These are phyloP conservation scores for Physaria fendleri DNA, from an alignment of 345 rosid genomes.

Conservation along the genomic window DNA sequence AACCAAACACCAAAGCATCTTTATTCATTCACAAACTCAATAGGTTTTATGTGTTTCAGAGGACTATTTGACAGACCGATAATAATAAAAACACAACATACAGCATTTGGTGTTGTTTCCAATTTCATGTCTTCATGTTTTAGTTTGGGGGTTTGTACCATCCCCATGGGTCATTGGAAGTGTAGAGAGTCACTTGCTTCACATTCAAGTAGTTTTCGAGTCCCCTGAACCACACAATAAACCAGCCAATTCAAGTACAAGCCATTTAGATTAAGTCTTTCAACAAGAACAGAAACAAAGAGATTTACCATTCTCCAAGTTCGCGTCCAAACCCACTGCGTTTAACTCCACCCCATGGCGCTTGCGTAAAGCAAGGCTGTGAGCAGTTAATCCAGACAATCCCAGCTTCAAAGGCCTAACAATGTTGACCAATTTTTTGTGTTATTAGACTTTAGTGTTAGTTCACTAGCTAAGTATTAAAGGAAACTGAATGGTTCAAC, in stretches of 20 bases:
- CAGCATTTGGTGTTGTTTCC: neutral
- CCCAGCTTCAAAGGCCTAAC: slow-evolving; percentile 76
- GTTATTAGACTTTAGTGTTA: neutral
- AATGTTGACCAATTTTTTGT: neutral
- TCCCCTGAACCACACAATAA: slow-evolving; percentile 52
- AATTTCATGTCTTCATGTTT: slow-evolving; percentile 6
- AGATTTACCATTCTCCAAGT: slow-evolving; percentile 78
- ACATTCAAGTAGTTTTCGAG: slow-evolving; percentile 80
- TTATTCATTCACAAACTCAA: neutral
- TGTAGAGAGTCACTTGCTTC: slow-evolving; percentile 84
- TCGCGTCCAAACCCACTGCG: slow-evolving; percentile 96
- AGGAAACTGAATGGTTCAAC: neutral
- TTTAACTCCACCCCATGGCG: slow-evolving; percentile 97
- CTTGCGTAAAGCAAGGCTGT: slow-evolving; percentile 93
- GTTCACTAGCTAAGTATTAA: neutral
- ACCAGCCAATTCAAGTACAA: slow-evolving; percentile 9
- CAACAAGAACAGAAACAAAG: neutral
- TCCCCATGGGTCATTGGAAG: slow-evolving; percentile 81
- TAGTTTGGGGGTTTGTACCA: slow-evolving; percentile 73
- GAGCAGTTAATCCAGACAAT: slow-evolving; percentile 96
- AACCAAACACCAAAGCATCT: slow-evolving; percentile 6
- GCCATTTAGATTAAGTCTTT: neutral
- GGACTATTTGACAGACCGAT: slow-evolving; percentile 3
- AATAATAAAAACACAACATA: neutral
- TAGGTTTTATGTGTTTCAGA: slow-evolving; percentile 4